A percentile compares a stretch with the other conserved stretches of the same genome.
These are phyloP conservation scores for Trichoderma virens DNA, from an alignment of 495 filamentous ascomycete genomes.

Conservation along the genomic window DNA sequence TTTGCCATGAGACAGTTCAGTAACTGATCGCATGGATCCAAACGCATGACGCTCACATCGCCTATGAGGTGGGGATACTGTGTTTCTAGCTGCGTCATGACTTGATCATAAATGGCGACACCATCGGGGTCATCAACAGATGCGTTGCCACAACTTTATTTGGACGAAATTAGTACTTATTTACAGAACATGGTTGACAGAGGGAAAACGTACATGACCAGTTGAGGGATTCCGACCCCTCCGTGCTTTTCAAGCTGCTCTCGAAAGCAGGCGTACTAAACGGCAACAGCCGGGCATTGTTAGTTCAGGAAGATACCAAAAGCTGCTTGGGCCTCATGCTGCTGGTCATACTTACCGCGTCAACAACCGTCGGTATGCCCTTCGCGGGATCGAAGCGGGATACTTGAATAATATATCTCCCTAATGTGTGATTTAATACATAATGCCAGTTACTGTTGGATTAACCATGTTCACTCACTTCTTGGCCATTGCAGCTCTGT, in stretches of 20 bases:
- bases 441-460: not conserved
- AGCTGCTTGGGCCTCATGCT: no score
- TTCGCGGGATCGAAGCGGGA: slow-evolving; percentile 85
- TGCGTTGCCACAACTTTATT: slow-evolving; percentile 53
- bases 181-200: not conserved
- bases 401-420: slow-evolving; percentile 72
- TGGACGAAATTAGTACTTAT: not conserved
- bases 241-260: slow-evolving; percentile 42
- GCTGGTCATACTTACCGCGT: no score
- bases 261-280: slow-evolving; percentile 69
- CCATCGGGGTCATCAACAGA: slow-evolving; percentile 84
- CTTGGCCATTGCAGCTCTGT: not conserved
- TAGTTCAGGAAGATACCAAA: no score
- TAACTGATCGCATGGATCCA: slow-evolving; percentile 71
- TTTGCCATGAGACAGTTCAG: slow-evolving; percentile 74
- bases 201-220: slow-evolving; percentile 46
- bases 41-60: slow-evolving; percentile 67
- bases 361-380: slow-evolving; percentile 73
- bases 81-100: slow-evolving; percentile 56
- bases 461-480: not conserved
- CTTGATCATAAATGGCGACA: slow-evolving; percentile 62
- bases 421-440: slow-evolving; percentile 23
- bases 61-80: slow-evolving; percentile 40
- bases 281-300: no score
- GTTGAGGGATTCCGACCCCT: slow-evolving; percentile 53